Percentiles rank a stretch among this genome's conserved stretches.
Evolutionary conservation across 495 filamentous ascomycete genomes (phyloP).

Genomic region (Aspergillus homomorphus): DNA sequence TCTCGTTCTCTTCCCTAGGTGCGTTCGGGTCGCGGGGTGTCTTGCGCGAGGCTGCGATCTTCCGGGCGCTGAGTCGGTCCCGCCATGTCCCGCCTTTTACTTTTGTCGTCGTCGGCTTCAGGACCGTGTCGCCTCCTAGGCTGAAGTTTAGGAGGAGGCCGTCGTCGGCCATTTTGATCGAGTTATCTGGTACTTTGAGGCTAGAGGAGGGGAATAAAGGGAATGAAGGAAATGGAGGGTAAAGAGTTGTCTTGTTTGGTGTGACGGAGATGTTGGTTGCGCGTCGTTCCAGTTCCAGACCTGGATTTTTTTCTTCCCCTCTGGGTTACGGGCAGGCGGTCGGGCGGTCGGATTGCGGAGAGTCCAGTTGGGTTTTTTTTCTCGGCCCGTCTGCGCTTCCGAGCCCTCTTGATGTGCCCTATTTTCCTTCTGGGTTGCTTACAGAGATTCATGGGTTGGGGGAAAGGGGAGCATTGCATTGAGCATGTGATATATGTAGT

Average conservation of each 20-base stretch:
- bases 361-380: slow-evolving; percentile 30
- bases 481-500: slow-evolving; percentile 10
- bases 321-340: not conserved
- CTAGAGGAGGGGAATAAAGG: not conserved
- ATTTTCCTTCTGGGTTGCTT: slow-evolving; percentile 31
- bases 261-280: no score
- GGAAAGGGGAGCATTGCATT: not conserved
- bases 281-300: no score
- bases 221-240: not conserved
- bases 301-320: slow-evolving; percentile 26
- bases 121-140: slow-evolving; percentile 54
- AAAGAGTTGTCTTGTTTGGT: no score
- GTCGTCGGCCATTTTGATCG: slow-evolving; percentile 77
- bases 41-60: slow-evolving; percentile 47
- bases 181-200: not conserved
- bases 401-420: slow-evolving; percentile 34
- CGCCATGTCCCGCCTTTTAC: slow-evolving; percentile 91
- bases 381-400: slow-evolving; percentile 28
- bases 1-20: not conserved
- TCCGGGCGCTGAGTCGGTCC: slow-evolving; percentile 79
- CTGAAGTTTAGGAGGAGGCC: slow-evolving; percentile 93
- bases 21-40: slow-evolving; percentile 16
- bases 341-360: not conserved
- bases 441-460: not conserved
- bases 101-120: slow-evolving; percentile 59